Evolutionary conservation across 2,329 filamentous ascomycete species (phyloP).

Genomic region (Aspergillus aculeatus): DNA sequence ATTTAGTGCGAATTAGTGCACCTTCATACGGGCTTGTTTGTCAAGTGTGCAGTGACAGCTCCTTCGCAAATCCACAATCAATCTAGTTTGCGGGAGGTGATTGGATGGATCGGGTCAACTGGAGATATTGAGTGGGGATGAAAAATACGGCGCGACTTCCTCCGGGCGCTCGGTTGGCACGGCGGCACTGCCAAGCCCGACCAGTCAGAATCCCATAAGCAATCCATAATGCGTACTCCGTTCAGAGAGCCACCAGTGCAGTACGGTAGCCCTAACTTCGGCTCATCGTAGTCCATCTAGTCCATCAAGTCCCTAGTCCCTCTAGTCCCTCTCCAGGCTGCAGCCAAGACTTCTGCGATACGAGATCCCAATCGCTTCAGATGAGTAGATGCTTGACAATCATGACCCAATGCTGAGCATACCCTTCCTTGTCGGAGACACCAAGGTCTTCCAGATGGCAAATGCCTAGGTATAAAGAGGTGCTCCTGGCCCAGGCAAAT

Average conservation of each 20-base stretch:
- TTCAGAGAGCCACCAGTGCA: too few relatives aligned
- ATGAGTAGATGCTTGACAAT: neutral
- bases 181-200: neutral
- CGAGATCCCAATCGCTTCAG: neutral
- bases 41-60: neutral
- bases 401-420: conserved; percentile 1
- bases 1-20: neutral
- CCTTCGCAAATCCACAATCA: neutral
- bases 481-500: neutral
- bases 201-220: neutral
- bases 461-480: neutral
- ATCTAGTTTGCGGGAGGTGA: neutral
- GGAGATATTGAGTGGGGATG: too few relatives aligned
- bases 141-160: neutral
- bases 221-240: neutral
- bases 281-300: neutral
- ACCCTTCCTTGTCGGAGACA: neutral
- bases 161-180: neutral
- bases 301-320: too few relatives aligned
- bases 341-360: neutral
- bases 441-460: neutral
- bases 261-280: neutral
- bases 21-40: neutral
- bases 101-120: neutral
- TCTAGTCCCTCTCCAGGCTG: neutral